Conservation (phyloP, 306 rosid species). For the Benincasa hispida region DNA sequence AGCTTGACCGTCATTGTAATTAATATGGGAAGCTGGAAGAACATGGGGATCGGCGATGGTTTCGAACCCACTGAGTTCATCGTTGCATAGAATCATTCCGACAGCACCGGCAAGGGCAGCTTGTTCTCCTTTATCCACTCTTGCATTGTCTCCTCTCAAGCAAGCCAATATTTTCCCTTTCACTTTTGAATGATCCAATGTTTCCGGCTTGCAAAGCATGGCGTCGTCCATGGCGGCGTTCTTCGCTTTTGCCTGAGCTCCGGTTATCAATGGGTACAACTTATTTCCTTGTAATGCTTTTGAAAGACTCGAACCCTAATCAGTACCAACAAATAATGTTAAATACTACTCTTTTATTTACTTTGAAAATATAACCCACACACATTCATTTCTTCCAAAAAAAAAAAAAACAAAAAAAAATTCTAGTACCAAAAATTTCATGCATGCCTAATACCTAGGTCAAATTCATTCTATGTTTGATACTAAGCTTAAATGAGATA, state of each 20-base stretch:
- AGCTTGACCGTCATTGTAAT: constrained; percentile 28
- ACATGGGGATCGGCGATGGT: constrained; percentile 40
- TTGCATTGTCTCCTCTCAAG: constrained; percentile 22
- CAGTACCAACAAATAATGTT: too few relatives aligned
- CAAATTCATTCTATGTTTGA: too few relatives aligned
- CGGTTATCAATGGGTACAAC: constrained; percentile 43
- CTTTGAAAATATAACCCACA: too few relatives aligned
- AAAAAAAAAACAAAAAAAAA: too few relatives aligned
- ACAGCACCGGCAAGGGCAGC: constrained; percentile 51
- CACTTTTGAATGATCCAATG: constrained; percentile 40
- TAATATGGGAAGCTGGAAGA: constrained; percentile 43
- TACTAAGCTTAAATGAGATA: too few relatives aligned
- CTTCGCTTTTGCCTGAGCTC: constrained; percentile 22
- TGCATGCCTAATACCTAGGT: too few relatives aligned
- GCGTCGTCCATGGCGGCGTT: constrained; percentile 17
- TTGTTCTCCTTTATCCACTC: constrained; percentile 39
- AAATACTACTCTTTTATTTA: too few relatives aligned
- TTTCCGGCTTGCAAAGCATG: constrained; percentile 20
- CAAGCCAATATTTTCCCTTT: constrained; percentile 55
- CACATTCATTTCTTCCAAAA: too few relatives aligned
- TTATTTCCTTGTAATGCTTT: constrained; percentile 17
- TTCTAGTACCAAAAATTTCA: too few relatives aligned
- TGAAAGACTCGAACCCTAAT: constrained; percentile 48
- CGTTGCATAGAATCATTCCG: constrained; percentile 72
- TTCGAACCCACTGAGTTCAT: constrained; percentile 12